These are phyloP conservation scores for Isabelozyma rhagii DNA, from an alignment of 805 yeast genomes.

Conservation along the genomic window DNA sequence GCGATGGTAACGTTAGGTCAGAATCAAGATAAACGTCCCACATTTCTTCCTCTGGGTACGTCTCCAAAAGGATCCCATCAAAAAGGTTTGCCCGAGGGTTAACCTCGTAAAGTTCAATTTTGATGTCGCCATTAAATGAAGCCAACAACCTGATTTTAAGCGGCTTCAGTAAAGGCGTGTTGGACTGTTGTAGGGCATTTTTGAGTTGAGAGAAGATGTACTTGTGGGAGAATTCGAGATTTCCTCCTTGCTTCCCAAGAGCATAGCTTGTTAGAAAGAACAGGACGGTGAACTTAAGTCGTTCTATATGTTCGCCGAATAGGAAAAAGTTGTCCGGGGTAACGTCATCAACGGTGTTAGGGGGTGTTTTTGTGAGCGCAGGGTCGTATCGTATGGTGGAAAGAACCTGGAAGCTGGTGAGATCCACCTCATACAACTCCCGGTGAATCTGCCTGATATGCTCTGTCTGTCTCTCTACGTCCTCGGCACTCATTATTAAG, in stretches of 20 bases:
- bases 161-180: conserved; percentile 18
- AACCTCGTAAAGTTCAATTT: conserved; percentile 31
- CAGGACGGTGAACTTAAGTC: conserved; percentile 52
- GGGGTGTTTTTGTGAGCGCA: conserved; percentile 27
- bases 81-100: conserved; percentile 23
- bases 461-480: background rate
- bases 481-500: background rate
- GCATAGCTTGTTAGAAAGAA: conserved; percentile 39
- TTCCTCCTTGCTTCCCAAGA: conserved; percentile 1
- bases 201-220: conserved; percentile 34
- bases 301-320: conserved; percentile 57
- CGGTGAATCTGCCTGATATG: background rate
- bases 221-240: conserved; percentile 34
- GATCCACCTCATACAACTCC: conserved; percentile 8
- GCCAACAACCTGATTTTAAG: conserved; percentile 33
- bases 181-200: conserved; percentile 22
- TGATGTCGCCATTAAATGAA: conserved; percentile 23
- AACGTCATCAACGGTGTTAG: conserved; percentile 22
- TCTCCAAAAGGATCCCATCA: conserved; percentile 19
- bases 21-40: conserved; percentile 68
- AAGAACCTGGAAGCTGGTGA: conserved; percentile 50
- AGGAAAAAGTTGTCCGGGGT: conserved; percentile 50
- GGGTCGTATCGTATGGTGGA: conserved; percentile 81
- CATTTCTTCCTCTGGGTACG: conserved; percentile 7
- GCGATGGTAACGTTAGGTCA: conserved; percentile 52